Percentiles rank a stretch among this genome's conserved stretches.
phyloP scores from a whole-genome alignment of 1,284 basidiomycete species.

The Fomes fomentarius region DNA sequence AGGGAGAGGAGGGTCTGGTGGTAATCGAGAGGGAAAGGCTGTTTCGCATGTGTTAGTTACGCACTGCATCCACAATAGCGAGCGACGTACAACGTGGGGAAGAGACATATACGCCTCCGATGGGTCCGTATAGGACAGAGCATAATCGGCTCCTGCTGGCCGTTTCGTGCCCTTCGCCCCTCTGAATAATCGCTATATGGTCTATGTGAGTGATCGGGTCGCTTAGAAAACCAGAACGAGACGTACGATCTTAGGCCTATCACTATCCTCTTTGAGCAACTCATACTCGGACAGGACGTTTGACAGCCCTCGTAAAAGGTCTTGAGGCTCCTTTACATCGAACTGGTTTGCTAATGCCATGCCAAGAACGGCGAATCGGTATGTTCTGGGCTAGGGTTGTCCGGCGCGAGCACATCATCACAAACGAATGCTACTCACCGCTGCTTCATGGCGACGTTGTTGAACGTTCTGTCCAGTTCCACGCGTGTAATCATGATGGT shows the following conservation, averaged over 20 bases:
- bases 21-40: constrained; percentile 88
- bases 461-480: constrained; percentile 77
- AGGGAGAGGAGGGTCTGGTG: constrained; percentile 85
- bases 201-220: background rate
- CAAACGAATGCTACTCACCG: constrained; percentile 49
- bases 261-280: constrained; percentile 68
- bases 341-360: constrained; percentile 83
- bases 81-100: constrained; percentile 69
- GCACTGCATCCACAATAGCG: background rate
- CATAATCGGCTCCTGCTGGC: constrained; percentile 60
- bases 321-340: constrained; percentile 77
- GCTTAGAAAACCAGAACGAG: background rate
- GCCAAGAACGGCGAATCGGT: constrained; percentile 79
- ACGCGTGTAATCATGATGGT: constrained; percentile 76
- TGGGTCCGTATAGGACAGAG: constrained; percentile 59
- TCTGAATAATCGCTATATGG: constrained; percentile 59
- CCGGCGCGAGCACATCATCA: background rate
- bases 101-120: constrained; percentile 73
- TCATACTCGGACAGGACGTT: constrained; percentile 80
- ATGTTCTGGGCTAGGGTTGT: constrained; percentile 52
- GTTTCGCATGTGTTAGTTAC: constrained; percentile 1
- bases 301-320: constrained; percentile 74
- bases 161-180: constrained; percentile 55
- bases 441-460: constrained; percentile 75
- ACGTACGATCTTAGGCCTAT: constrained; percentile 76